Base-by-base conservation (phyloP, 108 stramenopile species). In the Fragilariopsis cylindrus region DNA sequence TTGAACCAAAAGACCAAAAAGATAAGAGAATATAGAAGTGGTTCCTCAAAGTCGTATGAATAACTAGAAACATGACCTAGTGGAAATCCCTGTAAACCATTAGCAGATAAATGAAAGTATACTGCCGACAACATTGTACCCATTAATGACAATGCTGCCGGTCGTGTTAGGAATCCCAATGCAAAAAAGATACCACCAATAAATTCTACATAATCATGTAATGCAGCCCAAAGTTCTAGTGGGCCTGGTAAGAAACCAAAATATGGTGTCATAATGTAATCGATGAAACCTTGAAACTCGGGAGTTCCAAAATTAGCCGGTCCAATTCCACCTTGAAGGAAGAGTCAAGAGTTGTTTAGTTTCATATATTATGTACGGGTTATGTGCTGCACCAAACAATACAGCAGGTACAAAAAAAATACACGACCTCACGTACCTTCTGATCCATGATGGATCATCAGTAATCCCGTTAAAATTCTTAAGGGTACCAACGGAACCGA, bases 1-100 rank as follows among this genome's bases (percentile, higher is more conserved):
- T 84, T 84, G 77, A 84, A 84, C 80, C 80, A 84, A 70, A 81
- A 84, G 50, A 81, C 65, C 47, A 81, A 12, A 57, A 84, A 84
- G 49, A 84, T 81, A 0, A 81, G 72, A 57, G 60, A 42, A 48
- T 84, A 84, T 44, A 84, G 42, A 18, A 76, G 52, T 18, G 84
- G 84, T 57, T 84, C 84, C 57, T 84, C 84, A 65, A 84, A 84
- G 54, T 84, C 80, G 47, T 84, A 84, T 0, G 76, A 78, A 55
- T 81, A 84, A 47, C 81, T 84, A n/a, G 72, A 54, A 6, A 84
- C 84, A 62, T 84, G 84, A 41, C 84, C 84, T 49, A 81, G 57
- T 2, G 84, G 84, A 48, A 80, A 80, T 8, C 83, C 84, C 65
- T 84, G 84, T 11, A 16, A 12, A 11, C 84, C 84, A 6, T 56